phyloP scores from a whole-genome alignment of 331 rosid species.

The Quercus phellos region DNA sequence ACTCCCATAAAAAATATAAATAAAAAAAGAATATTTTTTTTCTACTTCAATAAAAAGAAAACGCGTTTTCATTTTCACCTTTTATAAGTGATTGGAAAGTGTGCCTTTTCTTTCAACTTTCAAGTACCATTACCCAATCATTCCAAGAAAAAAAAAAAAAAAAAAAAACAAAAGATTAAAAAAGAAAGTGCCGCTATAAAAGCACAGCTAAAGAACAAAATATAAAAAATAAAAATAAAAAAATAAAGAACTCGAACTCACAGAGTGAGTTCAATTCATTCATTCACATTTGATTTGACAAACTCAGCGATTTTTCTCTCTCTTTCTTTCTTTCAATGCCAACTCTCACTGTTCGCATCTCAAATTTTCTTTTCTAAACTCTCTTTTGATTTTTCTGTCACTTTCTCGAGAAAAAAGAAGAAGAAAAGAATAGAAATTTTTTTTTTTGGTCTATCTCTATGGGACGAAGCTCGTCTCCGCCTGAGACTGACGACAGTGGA shows the following conservation, averaged over 20 bases:
- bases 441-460: not conserved
- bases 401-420: constrained; percentile 30
- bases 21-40: too few relatives aligned
- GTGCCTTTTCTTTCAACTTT: too few relatives aligned
- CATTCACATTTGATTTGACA: constrained; percentile 14
- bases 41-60: too few relatives aligned
- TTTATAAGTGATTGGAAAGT: too few relatives aligned
- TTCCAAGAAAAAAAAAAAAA: too few relatives aligned
- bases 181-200: too few relatives aligned
- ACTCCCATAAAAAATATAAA: too few relatives aligned
- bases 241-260: not conserved
- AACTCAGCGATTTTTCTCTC: not conserved
- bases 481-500: constrained; percentile 52
- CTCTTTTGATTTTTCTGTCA: constrained; percentile 13
- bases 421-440: too few relatives aligned
- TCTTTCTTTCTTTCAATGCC: not conserved
- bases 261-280: not conserved
- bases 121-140: too few relatives aligned
- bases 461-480: constrained; percentile 55
- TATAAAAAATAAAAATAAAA: not conserved
- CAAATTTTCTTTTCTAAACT: constrained; percentile 1
- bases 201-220: not conserved
- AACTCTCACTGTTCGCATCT: not conserved
- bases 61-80: too few relatives aligned
- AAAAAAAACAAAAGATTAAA: too few relatives aligned